Base-by-base conservation (phyloP, 208 protist genomes). In the Novymonas esmeraldas region DNA sequence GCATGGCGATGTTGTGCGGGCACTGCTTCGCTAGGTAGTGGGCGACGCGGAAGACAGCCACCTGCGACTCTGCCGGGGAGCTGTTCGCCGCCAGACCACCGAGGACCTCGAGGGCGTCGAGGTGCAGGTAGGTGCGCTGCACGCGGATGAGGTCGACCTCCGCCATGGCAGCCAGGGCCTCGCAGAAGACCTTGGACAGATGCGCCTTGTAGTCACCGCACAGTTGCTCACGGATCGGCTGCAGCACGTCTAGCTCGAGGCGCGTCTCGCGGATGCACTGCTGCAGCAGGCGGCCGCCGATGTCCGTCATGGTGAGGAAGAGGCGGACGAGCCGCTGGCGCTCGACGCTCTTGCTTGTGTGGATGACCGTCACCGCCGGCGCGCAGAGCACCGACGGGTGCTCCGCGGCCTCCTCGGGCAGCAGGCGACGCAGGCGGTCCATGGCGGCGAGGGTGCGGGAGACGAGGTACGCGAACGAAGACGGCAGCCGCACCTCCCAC, bases 31-130 rank as follows among this genome's bases (percentile, higher is more conserved):
- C 72, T 44, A 79, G 71, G 56, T 68, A 52, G 28, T 60, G 39
- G 45, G 84, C 72, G 22, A 89, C 49, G 38, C 61, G 73, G 66
- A 80, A 85, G 20, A 80, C 76, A 2, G 82, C 69, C 6, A 87
- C 41, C 63, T 91, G 84, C 58, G 82, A 82, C 59, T 87, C 85
- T 1, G 81, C 78, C 28, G 81, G 69, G n/a, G 64, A 75, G 2
- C 77, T 41, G 34, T 65, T 63, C 6, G 68, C 56, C 24, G 71
- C 70, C 39, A 94, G 63, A 18, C 79, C 79, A 45, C 79, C 72
- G 9, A 82, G 64, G 4, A 91, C 71, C 63, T 94, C 88, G 5
- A 94, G 56, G n/a, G 87, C 80, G 64, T 94, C 88, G 41, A 91
- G 34, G 44, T 88, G 54, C 28, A 90, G 78, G 31, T 91, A 76